phyloP scores from a whole-genome alignment of 2,329 filamentous ascomycete genomes.

The Thielaviopsis euricoi region DNA sequence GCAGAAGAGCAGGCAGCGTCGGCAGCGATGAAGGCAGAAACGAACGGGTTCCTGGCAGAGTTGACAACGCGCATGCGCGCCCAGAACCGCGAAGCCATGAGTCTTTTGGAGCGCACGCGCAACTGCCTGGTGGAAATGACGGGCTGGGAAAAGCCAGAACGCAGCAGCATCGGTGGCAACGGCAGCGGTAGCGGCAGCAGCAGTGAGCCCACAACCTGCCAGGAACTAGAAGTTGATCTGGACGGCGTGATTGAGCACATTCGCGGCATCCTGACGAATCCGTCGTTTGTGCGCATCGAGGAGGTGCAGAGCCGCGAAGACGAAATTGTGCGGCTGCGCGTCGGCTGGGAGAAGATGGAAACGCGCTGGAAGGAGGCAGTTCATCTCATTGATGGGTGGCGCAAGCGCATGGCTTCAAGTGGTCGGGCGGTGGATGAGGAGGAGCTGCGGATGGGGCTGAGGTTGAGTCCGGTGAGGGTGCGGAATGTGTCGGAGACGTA shows the following conservation, averaged over 20 bases:
- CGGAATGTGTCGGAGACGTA: conserved; percentile 32
- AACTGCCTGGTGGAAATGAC: conserved; percentile 54
- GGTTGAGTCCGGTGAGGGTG: conserved; percentile 41
- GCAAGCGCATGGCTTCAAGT: conserved; percentile 57
- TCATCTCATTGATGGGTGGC: conserved; percentile 81
- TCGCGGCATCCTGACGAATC: conserved; percentile 73
- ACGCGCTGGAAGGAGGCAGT: conserved; percentile 78
- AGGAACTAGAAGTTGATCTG: conserved; percentile 61
- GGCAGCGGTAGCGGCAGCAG: no score
- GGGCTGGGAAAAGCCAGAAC: conserved; percentile 29
- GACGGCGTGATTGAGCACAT: conserved; percentile 67
- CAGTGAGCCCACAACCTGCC: conserved; percentile 24
- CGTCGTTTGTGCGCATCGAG: conserved; percentile 88
- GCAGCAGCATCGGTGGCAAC: conserved; percentile 15
- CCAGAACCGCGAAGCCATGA: conserved; percentile 74
- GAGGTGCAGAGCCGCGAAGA: conserved; percentile 87
- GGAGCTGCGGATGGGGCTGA: conserved; percentile 51
- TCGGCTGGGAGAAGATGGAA: conserved; percentile 91
- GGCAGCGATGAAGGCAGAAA: conserved; percentile 54
- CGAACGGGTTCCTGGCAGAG: conserved; percentile 77
- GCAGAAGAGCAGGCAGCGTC: conserved; percentile 9
- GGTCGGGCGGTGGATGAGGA: conserved; percentile 54
- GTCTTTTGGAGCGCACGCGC: conserved; percentile 54
- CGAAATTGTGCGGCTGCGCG: conserved; percentile 67
- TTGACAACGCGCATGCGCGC: conserved; percentile 71